Base-by-base conservation (phyloP, 305 asterid genomes). In the Ajuga reptans region DNA sequence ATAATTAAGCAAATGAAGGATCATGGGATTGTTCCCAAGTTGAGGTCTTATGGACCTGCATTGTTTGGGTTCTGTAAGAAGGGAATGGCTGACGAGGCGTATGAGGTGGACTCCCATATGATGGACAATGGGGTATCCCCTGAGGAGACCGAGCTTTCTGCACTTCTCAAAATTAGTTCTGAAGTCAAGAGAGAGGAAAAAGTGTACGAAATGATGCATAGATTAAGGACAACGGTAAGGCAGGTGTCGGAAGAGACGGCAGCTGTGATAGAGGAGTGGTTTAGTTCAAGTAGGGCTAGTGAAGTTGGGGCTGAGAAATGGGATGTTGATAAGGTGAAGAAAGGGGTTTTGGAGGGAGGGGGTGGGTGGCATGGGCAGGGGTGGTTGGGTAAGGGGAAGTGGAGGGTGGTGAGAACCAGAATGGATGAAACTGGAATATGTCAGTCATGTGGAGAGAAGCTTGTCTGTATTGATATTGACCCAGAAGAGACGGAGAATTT, bases 361-460 rank as follows among this genome's bases (percentile, higher is more conserved):
- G 98, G 98, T 49, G 98, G 98, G 72, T 92, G 97, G 98, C 98
- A 92, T 66, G 98, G 98, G 12, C 92, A 85, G 64, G 98, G 98
- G 47, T 92, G 98, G 98, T 77, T 92, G 83, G 97, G 97, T 49
- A 81, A 60, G 78, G 97, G 95, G 72, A 73, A 76, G 24, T 90
- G 97, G 99, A 82, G 77, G 62, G 95, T 93, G 74, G 81, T 69
- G 85, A 83, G 92, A 76, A 85, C 90, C 8, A 74, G 56, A 50
- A 85, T 93, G 83, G 76, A 80, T 52, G 82, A 81, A 63, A 64
- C 56, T 0, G 97, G 98, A 3, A 79, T 87, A 54, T 93, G 98
- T 77, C 82, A 72, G 41, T 81, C 87, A 3, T 90, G 98, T 33
- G 82, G 88, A 31, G 94, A 90, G 84, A 85, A 89, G 77, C 92